Conservation (phyloP, 148 eudicot species). For the Fagopyrum esculentum region DNA sequence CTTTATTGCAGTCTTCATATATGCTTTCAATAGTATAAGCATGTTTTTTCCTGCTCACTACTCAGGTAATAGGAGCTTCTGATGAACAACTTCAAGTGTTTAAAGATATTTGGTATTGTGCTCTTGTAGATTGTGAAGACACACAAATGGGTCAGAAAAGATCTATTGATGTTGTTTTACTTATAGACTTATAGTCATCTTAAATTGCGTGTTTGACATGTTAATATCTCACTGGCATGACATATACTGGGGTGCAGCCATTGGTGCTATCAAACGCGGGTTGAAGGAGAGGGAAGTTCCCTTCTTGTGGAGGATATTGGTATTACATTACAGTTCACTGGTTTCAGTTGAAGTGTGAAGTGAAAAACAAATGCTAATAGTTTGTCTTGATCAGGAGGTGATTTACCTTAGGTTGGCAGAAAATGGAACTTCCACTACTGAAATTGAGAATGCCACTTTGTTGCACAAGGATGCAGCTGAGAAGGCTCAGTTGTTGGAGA, state of each 20-base stretch:
- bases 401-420: too few relatives aligned
- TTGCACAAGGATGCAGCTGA: too few relatives aligned
- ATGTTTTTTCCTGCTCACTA: neutral
- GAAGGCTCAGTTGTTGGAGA: too few relatives aligned
- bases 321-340: neutral
- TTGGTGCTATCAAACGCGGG: constrained; percentile 40
- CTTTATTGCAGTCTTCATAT: neutral
- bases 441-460: too few relatives aligned
- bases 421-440: too few relatives aligned
- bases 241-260: constrained; percentile 21
- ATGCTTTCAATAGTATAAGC: neutral
- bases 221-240: neutral
- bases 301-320: constrained; percentile 80
- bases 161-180: too few relatives aligned
- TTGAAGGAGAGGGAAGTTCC: constrained; percentile 53
- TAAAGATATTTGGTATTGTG: constrained; percentile 59
- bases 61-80: constrained; percentile 80
- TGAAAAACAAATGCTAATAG: too few relatives aligned
- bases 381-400: too few relatives aligned
- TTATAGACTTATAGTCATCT: too few relatives aligned
- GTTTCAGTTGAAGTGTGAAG: too few relatives aligned
- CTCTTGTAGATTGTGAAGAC: constrained; percentile 26
- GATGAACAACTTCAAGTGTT: constrained; percentile 87
- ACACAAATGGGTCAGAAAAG: too few relatives aligned
- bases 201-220: too few relatives aligned